Percentiles rank a stretch among this genome's conserved stretches.
Conservation (phyloP, 371 early-diverging fungal genomes). For the Dentiscutata heterogama region DNA sequence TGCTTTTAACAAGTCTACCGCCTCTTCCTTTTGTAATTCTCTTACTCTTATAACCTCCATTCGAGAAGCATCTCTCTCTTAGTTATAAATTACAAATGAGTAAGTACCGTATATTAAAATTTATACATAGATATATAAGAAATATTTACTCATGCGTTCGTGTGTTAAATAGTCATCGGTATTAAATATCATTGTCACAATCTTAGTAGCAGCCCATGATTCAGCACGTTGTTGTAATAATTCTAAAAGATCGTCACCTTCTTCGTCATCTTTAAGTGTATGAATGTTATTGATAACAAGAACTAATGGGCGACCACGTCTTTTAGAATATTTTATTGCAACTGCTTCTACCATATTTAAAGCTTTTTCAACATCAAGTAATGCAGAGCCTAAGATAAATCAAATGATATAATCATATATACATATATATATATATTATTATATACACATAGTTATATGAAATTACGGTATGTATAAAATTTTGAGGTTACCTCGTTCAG, state of each 20-base stretch:
- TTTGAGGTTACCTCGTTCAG: constrained; percentile 35
- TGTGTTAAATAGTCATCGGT: constrained; percentile 43
- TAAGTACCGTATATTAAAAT: background rate
- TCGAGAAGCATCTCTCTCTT: constrained; percentile 43
- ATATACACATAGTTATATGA: background rate
- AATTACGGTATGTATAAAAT: background rate
- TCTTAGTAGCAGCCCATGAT: constrained; percentile 43
- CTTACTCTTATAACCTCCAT: constrained; percentile 31
- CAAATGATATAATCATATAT: background rate
- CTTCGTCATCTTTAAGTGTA: constrained; percentile 44
- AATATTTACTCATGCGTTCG: constrained; percentile 40
- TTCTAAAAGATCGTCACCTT: constrained; percentile 40
- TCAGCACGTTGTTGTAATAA: constrained; percentile 43
- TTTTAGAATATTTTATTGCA: constrained; percentile 18
- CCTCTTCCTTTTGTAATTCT: background rate
- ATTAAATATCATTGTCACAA: constrained; percentile 40
- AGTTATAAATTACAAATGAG: background rate
- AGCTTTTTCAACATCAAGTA: constrained; percentile 44
- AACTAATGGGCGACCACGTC: constrained; percentile 29
- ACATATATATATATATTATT: too few relatives aligned
- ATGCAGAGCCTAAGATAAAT: constrained; percentile 31
- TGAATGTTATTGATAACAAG: constrained; percentile 44
- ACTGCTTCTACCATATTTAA: constrained; percentile 42
- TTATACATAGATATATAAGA: background rate
- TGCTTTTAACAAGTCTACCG: constrained; percentile 26